Percentiles rank a stretch among this genome's conserved stretches.
phyloP scores from a whole-genome alignment of 192 early-diverging fungal species.

The Backusella luteola region DNA sequence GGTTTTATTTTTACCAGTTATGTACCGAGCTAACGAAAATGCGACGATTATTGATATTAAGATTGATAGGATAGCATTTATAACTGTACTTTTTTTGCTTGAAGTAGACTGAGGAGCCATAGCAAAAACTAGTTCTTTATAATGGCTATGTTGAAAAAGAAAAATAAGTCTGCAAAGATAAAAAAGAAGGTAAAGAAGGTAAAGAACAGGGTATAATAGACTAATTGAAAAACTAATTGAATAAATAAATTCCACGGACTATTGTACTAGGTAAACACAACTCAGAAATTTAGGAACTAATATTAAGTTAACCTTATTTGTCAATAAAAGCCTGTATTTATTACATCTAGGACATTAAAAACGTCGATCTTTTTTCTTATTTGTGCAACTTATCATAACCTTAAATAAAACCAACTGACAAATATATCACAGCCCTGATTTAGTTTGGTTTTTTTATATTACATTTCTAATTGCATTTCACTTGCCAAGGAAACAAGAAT shows the following conservation, averaged over 20 bases:
- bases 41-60: not conserved
- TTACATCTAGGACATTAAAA: not conserved
- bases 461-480: not conserved
- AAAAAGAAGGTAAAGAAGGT: not conserved
- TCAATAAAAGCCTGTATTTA: not conserved
- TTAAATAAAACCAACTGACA: not conserved
- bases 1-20: not conserved
- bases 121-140: not conserved
- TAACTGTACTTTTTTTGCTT: not conserved
- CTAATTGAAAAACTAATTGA: not conserved
- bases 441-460: not conserved
- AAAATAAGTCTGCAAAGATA: not conserved
- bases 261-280: not conserved
- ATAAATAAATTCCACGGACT: not conserved
- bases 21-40: not conserved
- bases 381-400: not conserved
- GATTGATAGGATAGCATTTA: not conserved
- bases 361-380: not conserved
- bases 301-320: not conserved
- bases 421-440: not conserved
- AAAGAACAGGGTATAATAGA: not conserved
- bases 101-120: slow-evolving; percentile 2
- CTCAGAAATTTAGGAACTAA: not conserved
- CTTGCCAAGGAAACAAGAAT: not conserved
- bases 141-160: not conserved